phyloP scores from a whole-genome alignment of 1,284 basidiomycete species.

The Sphagnurus paluster region DNA sequence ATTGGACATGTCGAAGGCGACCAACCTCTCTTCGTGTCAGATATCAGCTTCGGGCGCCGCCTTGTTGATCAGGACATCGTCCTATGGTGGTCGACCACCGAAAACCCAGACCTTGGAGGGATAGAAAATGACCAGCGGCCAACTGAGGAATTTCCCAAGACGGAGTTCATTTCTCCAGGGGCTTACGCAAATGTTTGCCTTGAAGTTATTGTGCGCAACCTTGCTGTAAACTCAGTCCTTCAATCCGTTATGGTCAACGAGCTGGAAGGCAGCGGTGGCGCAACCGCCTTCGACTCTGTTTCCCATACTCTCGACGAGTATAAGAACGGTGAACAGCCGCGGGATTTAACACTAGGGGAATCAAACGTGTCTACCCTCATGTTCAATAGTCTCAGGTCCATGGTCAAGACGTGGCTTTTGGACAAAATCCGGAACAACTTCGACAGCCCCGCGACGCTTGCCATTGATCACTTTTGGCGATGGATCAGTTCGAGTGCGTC shows the following conservation, averaged over 20 bases:
- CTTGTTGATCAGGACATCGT: slow-evolving; percentile 87
- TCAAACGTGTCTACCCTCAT: slow-evolving; percentile 90
- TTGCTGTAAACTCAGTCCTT: slow-evolving; percentile 93
- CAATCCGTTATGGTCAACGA: slow-evolving; percentile 97
- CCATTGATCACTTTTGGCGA: slow-evolving; percentile 94
- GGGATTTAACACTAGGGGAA: slow-evolving; percentile 86
- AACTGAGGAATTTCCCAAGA: slow-evolving; percentile 78
- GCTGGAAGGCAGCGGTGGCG: slow-evolving; percentile 90
- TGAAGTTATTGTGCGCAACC: slow-evolving; percentile 86
- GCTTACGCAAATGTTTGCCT: slow-evolving; percentile 93
- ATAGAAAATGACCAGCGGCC: slow-evolving; percentile 85
- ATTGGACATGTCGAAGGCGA: slow-evolving; percentile 92
- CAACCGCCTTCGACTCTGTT: slow-evolving; percentile 91
- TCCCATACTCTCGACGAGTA: slow-evolving; percentile 94
- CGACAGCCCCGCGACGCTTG: slow-evolving; percentile 63
- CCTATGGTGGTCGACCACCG: slow-evolving; percentile 94
- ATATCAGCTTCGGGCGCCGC: slow-evolving; percentile 89
- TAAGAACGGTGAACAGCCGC: slow-evolving; percentile 72
- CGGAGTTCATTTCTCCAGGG: slow-evolving; percentile 86
- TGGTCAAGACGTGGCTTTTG: slow-evolving; percentile 93
- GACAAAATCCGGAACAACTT: slow-evolving; percentile 75
- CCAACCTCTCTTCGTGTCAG: slow-evolving; percentile 83
- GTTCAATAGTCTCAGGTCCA: slow-evolving; percentile 83
- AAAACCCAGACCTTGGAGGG: slow-evolving; percentile 93
- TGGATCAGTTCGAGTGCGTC: slow-evolving; percentile 91